Percentiles rank a stretch among this genome's conserved stretches.
These are phyloP conservation scores for Paramyrothecium roridum DNA, from an alignment of 2,329 filamentous ascomycete species.

Conservation along the genomic window DNA sequence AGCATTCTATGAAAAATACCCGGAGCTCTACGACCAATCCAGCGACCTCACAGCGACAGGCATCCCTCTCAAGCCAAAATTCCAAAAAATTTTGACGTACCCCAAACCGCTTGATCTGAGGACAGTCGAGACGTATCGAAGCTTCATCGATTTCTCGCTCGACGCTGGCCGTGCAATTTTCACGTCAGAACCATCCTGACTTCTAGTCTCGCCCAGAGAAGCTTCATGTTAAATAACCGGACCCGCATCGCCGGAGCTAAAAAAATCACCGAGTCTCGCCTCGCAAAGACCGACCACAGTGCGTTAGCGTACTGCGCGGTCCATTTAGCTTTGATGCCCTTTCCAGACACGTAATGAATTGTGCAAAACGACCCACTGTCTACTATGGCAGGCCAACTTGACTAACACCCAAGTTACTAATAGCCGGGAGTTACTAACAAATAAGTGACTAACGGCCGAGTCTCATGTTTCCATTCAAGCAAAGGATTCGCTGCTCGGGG, in stretches of 20 bases:
- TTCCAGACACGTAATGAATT: background rate
- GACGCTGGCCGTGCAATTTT: constrained; percentile 18
- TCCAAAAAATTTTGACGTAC: constrained; percentile 24
- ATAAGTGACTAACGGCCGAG: background rate
- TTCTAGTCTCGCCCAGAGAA: background rate
- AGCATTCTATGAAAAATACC: constrained; percentile 26
- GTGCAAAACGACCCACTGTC: background rate
- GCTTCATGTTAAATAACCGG: background rate
- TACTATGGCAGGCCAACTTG: background rate
- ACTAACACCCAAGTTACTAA: background rate
- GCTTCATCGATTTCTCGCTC: constrained; percentile 27
- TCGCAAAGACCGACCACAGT: background rate
- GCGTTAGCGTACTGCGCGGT: background rate
- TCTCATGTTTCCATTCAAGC: background rate
- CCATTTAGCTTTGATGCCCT: background rate
- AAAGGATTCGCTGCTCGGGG: background rate
- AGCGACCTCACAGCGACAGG: constrained; percentile 21
- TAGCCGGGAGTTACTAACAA: background rate
- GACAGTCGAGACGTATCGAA: constrained; percentile 26
- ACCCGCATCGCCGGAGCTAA: background rate
- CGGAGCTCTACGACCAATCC: constrained; percentile 22
- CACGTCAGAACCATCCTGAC: background rate
- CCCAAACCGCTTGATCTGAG: constrained; percentile 21
- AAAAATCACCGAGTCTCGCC: background rate
- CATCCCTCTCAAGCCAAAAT: constrained; percentile 22